These are phyloP conservation scores for Solanum peruvianum DNA, from an alignment of 257 asterid species.

Conservation along the genomic window DNA sequence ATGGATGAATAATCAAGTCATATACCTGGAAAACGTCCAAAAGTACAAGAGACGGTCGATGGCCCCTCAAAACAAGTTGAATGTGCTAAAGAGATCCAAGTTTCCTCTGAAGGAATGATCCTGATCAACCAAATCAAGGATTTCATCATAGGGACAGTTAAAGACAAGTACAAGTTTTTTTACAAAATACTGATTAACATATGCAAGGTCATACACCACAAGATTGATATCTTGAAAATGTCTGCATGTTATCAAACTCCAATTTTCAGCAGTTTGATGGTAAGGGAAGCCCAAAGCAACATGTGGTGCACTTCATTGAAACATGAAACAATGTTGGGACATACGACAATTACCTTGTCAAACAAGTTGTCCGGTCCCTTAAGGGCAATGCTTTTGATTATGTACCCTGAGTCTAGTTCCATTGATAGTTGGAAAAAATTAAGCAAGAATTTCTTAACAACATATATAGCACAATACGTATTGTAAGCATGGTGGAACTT, in stretches of 20 bases:
- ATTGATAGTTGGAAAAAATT: neutral
- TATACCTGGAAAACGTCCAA: neutral
- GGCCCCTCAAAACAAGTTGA: neutral
- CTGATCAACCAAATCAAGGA: too few relatives aligned
- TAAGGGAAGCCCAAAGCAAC: neutral
- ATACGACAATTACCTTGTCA: neutral
- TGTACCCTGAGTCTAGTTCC: neutral
- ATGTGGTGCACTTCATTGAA: neutral
- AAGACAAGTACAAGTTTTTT: neutral
- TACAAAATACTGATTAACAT: neutral
- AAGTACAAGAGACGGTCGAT: too few relatives aligned
- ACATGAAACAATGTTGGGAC: neutral
- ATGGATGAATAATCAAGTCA: neutral
- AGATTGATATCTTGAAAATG: neutral
- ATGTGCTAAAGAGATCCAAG: neutral
- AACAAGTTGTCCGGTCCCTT: neutral
- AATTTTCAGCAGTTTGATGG: neutral
- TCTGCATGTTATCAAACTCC: neutral
- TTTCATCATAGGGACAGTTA: neutral
- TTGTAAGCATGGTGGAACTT: neutral
- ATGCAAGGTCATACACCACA: neutral
- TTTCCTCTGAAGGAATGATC: neutral
- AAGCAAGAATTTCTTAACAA: too few relatives aligned
- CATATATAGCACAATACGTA: neutral
- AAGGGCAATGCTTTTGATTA: neutral